Conservation (phyloP, 2,329 filamentous ascomycete genomes). For the Exophiala sideris region DNA sequence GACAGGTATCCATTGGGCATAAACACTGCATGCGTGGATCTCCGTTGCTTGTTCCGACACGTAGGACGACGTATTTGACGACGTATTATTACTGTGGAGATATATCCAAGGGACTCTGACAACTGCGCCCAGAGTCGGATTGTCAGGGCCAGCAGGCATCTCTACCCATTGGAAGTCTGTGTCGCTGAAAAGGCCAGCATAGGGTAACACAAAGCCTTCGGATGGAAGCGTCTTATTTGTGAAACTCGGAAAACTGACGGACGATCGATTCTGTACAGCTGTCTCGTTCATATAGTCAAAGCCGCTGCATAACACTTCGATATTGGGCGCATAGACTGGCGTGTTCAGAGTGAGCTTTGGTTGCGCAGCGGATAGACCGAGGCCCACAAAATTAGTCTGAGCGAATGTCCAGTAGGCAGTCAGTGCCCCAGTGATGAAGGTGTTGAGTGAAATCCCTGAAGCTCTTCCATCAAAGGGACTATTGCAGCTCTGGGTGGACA, state of each 20-base stretch:
- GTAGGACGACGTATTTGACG: not conserved
- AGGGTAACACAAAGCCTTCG: slow-evolving; percentile 15
- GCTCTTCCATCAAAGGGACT: slow-evolving; percentile 17
- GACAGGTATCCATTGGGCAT: slow-evolving; percentile 23
- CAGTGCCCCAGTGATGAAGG: slow-evolving; percentile 15
- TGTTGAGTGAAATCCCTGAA: slow-evolving; percentile 18
- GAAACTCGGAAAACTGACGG: slow-evolving; percentile 20
- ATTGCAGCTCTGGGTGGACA: slow-evolving; percentile 16
- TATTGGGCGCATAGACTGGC: slow-evolving; percentile 15
- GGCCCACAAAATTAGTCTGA: slow-evolving; percentile 16
- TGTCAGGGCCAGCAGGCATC: slow-evolving; percentile 16
- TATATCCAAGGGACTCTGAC: slow-evolving; percentile 16
- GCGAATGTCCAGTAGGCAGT: slow-evolving; percentile 18
- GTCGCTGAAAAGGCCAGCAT: slow-evolving; percentile 12
- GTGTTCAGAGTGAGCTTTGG: slow-evolving; percentile 14
- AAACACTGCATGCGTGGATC: slow-evolving; percentile 23
- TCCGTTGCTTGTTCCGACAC: slow-evolving; percentile 12
- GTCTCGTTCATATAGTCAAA: slow-evolving; percentile 10
- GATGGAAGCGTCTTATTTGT: slow-evolving; percentile 12
- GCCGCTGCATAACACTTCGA: slow-evolving; percentile 20
- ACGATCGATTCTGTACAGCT: slow-evolving; percentile 5
- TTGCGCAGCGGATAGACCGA: slow-evolving; percentile 8
- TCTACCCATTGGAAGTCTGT: slow-evolving; percentile 19
- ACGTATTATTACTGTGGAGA: too few relatives aligned
- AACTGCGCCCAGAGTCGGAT: slow-evolving; percentile 13